A percentile compares a stretch with the other conserved stretches of the same genome.
phyloP scores from a whole-genome alignment of 495 filamentous ascomycete genomes.

The Penicillium ochrochloron region DNA sequence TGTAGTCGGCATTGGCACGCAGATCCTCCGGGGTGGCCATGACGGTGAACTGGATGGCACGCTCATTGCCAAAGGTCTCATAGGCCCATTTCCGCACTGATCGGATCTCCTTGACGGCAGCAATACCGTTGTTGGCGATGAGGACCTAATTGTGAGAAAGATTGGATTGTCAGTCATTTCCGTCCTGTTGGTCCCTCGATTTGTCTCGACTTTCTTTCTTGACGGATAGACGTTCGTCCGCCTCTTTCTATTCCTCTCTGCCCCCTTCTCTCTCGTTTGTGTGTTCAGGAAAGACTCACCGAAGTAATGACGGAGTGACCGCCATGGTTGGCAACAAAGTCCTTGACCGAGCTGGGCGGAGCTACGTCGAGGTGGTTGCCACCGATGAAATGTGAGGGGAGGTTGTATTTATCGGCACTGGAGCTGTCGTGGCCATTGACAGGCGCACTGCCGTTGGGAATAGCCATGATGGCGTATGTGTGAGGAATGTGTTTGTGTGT shows the following conservation, averaged over 20 bases:
- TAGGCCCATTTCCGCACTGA: slow-evolving; percentile 99
- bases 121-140: slow-evolving; percentile 99
- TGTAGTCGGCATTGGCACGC: slow-evolving; percentile 97
- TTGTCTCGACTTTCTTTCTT: neutral
- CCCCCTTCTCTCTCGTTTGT: neutral
- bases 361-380: slow-evolving; percentile 85
- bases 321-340: slow-evolving; percentile 87
- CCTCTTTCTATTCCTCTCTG: neutral
- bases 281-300: slow-evolving; percentile 56
- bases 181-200: neutral
- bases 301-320: slow-evolving; percentile 98
- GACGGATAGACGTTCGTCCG: neutral
- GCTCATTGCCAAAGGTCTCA: slow-evolving; percentile 97
- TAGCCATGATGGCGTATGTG: slow-evolving; percentile 37
- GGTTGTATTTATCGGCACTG: slow-evolving; percentile 74
- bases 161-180: slow-evolving; percentile 13
- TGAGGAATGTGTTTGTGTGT: neutral
- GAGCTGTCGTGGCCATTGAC: slow-evolving; percentile 61
- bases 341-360: slow-evolving; percentile 79
- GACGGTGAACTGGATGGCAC: slow-evolving; percentile 97
- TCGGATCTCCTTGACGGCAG: slow-evolving; percentile 97
- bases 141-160: slow-evolving; percentile 68
- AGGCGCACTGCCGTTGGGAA: slow-evolving; percentile 41
- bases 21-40: slow-evolving; percentile 99
- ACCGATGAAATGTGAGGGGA: slow-evolving; percentile 93